Base-by-base conservation (phyloP, 495 filamentous ascomycete species). In the Penicillium waksmanii region DNA sequence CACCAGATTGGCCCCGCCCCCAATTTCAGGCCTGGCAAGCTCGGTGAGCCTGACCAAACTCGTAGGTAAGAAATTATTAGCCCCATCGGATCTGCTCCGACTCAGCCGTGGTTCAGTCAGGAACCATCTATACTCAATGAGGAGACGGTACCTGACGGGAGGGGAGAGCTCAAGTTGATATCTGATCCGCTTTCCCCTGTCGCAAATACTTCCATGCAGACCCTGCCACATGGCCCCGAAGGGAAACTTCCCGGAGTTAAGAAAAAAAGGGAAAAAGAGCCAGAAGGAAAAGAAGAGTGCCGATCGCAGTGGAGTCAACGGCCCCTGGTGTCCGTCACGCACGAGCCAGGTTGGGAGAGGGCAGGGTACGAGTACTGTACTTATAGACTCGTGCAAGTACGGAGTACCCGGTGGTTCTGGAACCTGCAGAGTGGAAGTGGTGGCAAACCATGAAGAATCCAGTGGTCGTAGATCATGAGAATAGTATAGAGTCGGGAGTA, bases 311-410 rank as follows among this genome's bases (percentile, higher is more conserved):
- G 51, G 33, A n/a, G 15, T 15, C 33, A 60, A 59, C 56, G 56
- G 62, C 49, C 61, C 56, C 51, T 63, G 60, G 35, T 25, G 34
- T 53, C 51, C 35, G 51, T 34, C 51, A 44, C 19, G 62, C 62
- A 64, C 62, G 62, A 53, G 44, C 57, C 62, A 49, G 17, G 5
- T 44, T 38, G 36, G 12, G 36, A 38, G 36, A 38, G 36, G 27
- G 27, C 27, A 31, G 27, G 27, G 27, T 8, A 23, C 23, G 3
- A 21, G 23, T 23, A 23, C 23, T 3, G 23, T 23, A 23, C 2
- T 23, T 3, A 3, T 23, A 31, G 27, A 31, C 6, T 31, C 3
- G 8, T 4, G 27, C 2, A 31, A 31, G 27, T 31, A 31, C 5
- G 27, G 27, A 31, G 27, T 31, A 31, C 27, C 36, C 36, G 15